Base-by-base conservation (phyloP, 2,329 filamentous ascomycete genomes). In the Cercospora janseana region DNA sequence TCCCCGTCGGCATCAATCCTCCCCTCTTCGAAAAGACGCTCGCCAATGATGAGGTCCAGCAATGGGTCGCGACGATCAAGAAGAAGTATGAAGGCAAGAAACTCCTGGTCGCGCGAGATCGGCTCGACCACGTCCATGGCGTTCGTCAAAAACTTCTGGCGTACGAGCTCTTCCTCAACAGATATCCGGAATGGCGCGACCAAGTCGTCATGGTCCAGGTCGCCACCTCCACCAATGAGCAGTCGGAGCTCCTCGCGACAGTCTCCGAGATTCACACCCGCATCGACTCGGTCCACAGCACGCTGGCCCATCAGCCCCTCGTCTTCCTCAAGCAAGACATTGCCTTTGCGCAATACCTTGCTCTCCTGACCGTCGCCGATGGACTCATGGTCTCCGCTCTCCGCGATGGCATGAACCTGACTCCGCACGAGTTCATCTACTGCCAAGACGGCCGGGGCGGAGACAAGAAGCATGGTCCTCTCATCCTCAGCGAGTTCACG, bases 311-410 rank as follows among this genome's bases (percentile, higher is more conserved):
- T 63, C 90, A 95, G 64, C 92, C 92, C 1, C 80, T 97, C 8
- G 87, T 96, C 4, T 96, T 96, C 69, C 76, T 97, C 46, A 91
- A 94, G 70, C 92, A 97, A 69, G 92, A 97, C 62, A 93, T 97
- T 52, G 85, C 88, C 51, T 95, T 95, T 65, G 78, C 87, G 0
- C 91, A 96, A 66, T 97, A 96, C 63, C 79, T 97, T n/a, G 92
- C 91, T 1, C 76, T 97, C 6, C 78, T 96, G 38, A 89, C 88
- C 3, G 85, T 94, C 45, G 93, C 92, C 2, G 91, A 97, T 71
- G 87, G 86, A 2, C 75, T 97, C 42, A 93, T 96, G 81, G 93
- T 97, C 63, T 94, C 92, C 2, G 94, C 89, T 66, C 83, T 97
- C 61, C 88, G 93, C 45, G 92, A 97, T 68, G 92, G 92, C 56